phyloP scores from a whole-genome alignment of 1,139 yeast species.

The Sporopachydermia cereana region DNA sequence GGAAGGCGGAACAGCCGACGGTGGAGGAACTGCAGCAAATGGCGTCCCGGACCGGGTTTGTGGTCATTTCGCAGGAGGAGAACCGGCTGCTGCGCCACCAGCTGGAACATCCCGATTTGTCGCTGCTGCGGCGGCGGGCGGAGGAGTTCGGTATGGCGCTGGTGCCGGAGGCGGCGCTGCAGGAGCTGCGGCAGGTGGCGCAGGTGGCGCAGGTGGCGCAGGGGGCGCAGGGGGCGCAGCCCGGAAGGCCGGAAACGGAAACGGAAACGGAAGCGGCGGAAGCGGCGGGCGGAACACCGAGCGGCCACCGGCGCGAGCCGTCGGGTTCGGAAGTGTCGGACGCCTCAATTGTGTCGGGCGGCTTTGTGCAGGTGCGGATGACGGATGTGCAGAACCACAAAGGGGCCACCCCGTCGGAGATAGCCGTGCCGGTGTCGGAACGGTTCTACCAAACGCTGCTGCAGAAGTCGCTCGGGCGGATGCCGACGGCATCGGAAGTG shows the following conservation, averaged over 20 bases:
- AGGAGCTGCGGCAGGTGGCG: slow-evolving; percentile 16
- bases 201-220: slow-evolving; percentile 16
- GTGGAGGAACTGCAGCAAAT: slow-evolving; percentile 17
- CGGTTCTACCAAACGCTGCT: neutral
- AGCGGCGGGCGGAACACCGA: neutral
- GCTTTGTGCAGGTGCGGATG: neutral
- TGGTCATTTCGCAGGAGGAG: slow-evolving; percentile 13
- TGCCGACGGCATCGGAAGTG: neutral
- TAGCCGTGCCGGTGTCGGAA: neutral
- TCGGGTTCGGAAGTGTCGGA: slow-evolving; percentile 5
- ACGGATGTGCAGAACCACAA: neutral
- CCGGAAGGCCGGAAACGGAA: slow-evolving; percentile 8
- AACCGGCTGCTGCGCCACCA: slow-evolving; percentile 11
- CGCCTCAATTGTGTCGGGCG: neutral
- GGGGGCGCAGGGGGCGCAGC: neutral
- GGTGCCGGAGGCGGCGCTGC: slow-evolving; percentile 30
- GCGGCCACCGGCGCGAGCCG: neutral
- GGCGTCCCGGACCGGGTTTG: slow-evolving; percentile 11
- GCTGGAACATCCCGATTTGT: slow-evolving; percentile 19
- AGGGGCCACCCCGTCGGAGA: neutral
- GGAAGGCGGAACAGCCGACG: slow-evolving; percentile 24
- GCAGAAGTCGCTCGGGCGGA: neutral
- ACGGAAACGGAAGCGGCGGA: slow-evolving; percentile 7
- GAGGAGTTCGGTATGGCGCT: slow-evolving; percentile 35
- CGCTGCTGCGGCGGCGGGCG: slow-evolving; percentile 24